Evolutionary conservation across 2,329 filamentous ascomycete species (phyloP).

Genomic region (Xylaria sp.): DNA sequence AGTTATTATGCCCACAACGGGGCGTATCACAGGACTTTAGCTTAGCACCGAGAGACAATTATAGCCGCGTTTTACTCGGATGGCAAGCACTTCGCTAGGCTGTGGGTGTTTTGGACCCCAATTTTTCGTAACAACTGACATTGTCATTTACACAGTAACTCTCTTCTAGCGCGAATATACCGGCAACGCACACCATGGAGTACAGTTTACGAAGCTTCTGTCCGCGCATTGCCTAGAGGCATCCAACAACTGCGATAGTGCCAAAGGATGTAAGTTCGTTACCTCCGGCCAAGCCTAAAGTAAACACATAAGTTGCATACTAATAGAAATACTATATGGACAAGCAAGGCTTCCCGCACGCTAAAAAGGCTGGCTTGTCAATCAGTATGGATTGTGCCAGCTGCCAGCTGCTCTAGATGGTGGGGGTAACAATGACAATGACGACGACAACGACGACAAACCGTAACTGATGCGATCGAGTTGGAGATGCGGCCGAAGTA

Average conservation of each 20-base stretch:
- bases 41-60: slow-evolving; percentile 25
- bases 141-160: background rate
- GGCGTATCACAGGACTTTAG: slow-evolving; percentile 32
- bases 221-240: background rate
- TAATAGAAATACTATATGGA: background rate
- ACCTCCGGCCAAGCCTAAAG: background rate
- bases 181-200: background rate
- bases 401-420: background rate
- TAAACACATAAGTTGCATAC: background rate
- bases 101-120: slow-evolving; percentile 1
- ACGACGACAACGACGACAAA: background rate
- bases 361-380: slow-evolving; percentile 4
- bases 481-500: slow-evolving; percentile 17
- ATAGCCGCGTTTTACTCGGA: slow-evolving; percentile 9
- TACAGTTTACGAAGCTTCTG: background rate
- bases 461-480: background rate
- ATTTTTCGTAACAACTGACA: background rate
- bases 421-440: background rate
- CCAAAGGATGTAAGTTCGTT: background rate
- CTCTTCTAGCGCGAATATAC: slow-evolving; percentile 3
- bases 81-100: slow-evolving; percentile 3
- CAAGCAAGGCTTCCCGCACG: background rate
- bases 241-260: background rate
- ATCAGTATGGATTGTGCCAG: background rate
- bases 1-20: slow-evolving; percentile 25